phyloP scores from a whole-genome alignment of 2,329 filamentous ascomycete species.

The Apiospora saccharicola region DNA sequence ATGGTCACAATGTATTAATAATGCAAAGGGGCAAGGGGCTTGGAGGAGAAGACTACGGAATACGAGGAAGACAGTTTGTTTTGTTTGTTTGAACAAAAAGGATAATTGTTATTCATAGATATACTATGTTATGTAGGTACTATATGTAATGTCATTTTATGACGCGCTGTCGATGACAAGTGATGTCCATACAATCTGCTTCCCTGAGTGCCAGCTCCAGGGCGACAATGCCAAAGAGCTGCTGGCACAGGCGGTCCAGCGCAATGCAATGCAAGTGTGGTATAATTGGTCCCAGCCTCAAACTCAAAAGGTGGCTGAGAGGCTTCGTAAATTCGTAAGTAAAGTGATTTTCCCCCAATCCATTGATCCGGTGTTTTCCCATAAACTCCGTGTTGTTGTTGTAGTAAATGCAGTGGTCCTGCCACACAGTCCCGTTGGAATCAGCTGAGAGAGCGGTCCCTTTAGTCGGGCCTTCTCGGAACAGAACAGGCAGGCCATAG shows the following conservation, averaged over 20 bases:
- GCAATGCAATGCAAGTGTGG: slow-evolving; percentile 19
- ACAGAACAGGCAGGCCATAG: slow-evolving; percentile 3
- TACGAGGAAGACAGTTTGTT: background rate
- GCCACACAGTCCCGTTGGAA: slow-evolving; percentile 20
- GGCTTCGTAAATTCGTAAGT: slow-evolving; percentile 11
- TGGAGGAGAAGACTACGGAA: background rate
- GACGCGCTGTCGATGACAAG: slow-evolving; percentile 16
- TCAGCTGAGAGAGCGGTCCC: slow-evolving; percentile 12
- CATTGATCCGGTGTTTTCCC: slow-evolving; percentile 9
- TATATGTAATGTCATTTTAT: slow-evolving; percentile 10
- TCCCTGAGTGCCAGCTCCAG: slow-evolving; percentile 20
- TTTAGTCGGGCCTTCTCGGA: slow-evolving; percentile 19
- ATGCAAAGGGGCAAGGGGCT: background rate
- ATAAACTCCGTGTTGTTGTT: background rate
- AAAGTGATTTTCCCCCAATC: slow-evolving; percentile 6
- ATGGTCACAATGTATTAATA: background rate
- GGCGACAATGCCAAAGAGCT: slow-evolving; percentile 1
- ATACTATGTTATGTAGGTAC: background rate
- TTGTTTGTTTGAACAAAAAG: slow-evolving; percentile 7
- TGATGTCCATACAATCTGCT: slow-evolving; percentile 13
- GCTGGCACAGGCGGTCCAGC: slow-evolving; percentile 13
- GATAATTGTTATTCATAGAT: slow-evolving; percentile 9
- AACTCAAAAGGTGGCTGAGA: slow-evolving; percentile 15
- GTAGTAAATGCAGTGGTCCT: slow-evolving; percentile 9
- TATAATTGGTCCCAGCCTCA: slow-evolving; percentile 3